A percentile compares a stretch with the other conserved stretches of the same genome.
Evolutionary conservation across 345 rosid genomes (phyloP).

Genomic region (Gynandropsis gynandra): DNA sequence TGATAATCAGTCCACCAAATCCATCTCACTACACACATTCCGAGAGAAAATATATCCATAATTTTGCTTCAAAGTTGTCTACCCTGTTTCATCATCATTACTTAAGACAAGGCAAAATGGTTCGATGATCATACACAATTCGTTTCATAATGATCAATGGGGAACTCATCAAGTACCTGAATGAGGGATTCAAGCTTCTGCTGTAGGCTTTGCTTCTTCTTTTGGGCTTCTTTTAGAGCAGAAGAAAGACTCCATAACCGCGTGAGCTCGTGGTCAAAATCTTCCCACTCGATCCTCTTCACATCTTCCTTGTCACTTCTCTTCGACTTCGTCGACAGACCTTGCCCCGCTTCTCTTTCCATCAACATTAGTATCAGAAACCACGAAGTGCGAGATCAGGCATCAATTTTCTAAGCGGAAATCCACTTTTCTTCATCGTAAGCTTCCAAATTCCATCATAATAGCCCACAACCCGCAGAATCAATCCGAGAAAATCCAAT

Average conservation of each 20-base stretch:
- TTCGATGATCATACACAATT: no score
- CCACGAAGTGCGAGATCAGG: constrained; percentile 24
- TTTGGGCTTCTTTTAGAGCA: constrained; percentile 55
- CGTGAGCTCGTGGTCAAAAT: constrained; percentile 78
- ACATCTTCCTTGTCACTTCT: constrained; percentile 30
- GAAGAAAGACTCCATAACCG: constrained; percentile 79
- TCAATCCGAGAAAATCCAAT: constrained; percentile 11
- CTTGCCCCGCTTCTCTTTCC: constrained; percentile 31
- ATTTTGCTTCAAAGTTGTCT: no score
- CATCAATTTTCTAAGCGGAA: constrained; percentile 5
- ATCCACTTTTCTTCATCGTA: constrained; percentile 17
- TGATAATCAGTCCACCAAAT: no score
- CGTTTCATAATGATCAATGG: neutral
- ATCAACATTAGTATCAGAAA: constrained; percentile 34
- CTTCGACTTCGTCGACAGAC: constrained; percentile 17
- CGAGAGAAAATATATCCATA: no score
- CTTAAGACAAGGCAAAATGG: no score
- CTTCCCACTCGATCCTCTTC: constrained; percentile 81
- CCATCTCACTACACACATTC: no score
- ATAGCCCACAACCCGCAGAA: neutral
- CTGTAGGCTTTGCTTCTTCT: constrained; percentile 50
- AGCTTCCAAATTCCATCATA: constrained; percentile 19
- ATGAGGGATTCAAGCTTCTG: constrained; percentile 57
- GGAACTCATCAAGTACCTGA: constrained; percentile 37
- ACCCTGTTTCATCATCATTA: no score